Conservation (phyloP, 1,139 yeast species). For the Debaryomyces singareniensis region DNA sequence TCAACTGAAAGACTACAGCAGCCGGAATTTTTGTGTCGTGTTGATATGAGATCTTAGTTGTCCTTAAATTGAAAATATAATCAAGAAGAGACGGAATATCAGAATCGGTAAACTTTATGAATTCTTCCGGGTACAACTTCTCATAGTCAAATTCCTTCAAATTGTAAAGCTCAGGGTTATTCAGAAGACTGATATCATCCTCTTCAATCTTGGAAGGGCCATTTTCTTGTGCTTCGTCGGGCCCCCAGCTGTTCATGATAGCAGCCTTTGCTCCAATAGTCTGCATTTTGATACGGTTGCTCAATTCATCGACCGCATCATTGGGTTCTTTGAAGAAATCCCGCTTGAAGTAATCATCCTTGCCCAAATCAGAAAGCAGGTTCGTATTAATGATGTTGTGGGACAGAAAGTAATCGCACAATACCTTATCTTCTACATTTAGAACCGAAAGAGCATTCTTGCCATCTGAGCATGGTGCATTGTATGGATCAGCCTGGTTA, state of each 20-base stretch:
- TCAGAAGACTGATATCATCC: slow-evolving; percentile 25
- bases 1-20: slow-evolving; percentile 58
- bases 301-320: slow-evolving; percentile 33
- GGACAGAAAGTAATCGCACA: slow-evolving; percentile 32
- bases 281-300: slow-evolving; percentile 43
- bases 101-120: slow-evolving; percentile 55
- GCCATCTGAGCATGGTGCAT: slow-evolving; percentile 23
- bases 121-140: slow-evolving; percentile 39
- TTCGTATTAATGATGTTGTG: slow-evolving; percentile 34
- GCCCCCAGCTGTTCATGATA: slow-evolving; percentile 11
- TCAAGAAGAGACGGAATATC: slow-evolving; percentile 60
- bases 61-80: slow-evolving; percentile 41
- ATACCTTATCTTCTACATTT: slow-evolving; percentile 22
- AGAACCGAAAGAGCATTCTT: slow-evolving; percentile 30
- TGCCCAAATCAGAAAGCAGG: slow-evolving; percentile 8
- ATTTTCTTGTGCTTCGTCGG: slow-evolving; percentile 18
- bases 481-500: slow-evolving; percentile 37
- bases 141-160: slow-evolving; percentile 42
- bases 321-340: slow-evolving; percentile 18
- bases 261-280: slow-evolving; percentile 29
- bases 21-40: slow-evolving; percentile 65
- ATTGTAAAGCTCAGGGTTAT: slow-evolving; percentile 23
- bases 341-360: slow-evolving; percentile 12
- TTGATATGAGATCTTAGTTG: slow-evolving; percentile 21
- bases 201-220: slow-evolving; percentile 14